phyloP scores from a whole-genome alignment of 495 filamentous ascomycete species.

The Hypoxylon lienhwacheense region DNA sequence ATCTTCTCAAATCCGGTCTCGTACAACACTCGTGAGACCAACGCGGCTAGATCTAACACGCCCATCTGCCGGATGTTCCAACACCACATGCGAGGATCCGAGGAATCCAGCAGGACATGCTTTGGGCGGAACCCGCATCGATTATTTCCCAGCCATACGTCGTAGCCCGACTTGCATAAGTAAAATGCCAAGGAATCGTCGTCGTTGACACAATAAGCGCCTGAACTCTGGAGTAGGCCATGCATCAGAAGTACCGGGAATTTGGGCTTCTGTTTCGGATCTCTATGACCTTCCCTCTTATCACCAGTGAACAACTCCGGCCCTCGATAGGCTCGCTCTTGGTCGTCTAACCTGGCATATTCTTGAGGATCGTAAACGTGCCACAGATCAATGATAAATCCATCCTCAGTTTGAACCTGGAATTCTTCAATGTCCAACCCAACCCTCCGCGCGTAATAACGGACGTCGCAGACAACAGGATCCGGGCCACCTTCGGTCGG shows the following conservation, averaged over 20 bases:
- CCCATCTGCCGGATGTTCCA: conserved; percentile 98
- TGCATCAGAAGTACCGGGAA: conserved; percentile 91
- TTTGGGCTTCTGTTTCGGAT: conserved; percentile 53
- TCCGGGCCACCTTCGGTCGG: conserved; percentile 82
- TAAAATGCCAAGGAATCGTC: conserved; percentile 89
- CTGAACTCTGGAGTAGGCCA: conserved; percentile 82
- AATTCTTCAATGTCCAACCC: conserved; percentile 85
- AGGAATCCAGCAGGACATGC: conserved; percentile 68
- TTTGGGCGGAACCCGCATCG: conserved; percentile 81
- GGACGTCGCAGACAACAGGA: conserved; percentile 72
- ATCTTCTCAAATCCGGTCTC: conserved; percentile 85
- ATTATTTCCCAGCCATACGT: conserved; percentile 96
- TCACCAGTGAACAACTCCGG: conserved; percentile 45
- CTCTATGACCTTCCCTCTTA: conserved; percentile 19
- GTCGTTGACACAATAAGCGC: conserved; percentile 89
- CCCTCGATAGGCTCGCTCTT: conserved; percentile 44
- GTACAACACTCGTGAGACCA: conserved; percentile 78
- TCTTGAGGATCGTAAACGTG: conserved; percentile 87
- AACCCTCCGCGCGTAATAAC: conserved; percentile 85
- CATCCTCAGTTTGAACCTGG: conserved; percentile 90
- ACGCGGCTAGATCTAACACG: conserved; percentile 82
- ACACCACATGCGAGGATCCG: conserved; percentile 92
- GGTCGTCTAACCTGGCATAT: conserved; percentile 51
- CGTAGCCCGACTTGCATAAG: conserved; percentile 89
- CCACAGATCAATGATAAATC: conserved; percentile 85